Evolutionary conservation across 2,329 filamentous ascomycete species (phyloP), one percentile per base, ranked within the genome.

Genomic region (Venturia carpophila): DNA sequence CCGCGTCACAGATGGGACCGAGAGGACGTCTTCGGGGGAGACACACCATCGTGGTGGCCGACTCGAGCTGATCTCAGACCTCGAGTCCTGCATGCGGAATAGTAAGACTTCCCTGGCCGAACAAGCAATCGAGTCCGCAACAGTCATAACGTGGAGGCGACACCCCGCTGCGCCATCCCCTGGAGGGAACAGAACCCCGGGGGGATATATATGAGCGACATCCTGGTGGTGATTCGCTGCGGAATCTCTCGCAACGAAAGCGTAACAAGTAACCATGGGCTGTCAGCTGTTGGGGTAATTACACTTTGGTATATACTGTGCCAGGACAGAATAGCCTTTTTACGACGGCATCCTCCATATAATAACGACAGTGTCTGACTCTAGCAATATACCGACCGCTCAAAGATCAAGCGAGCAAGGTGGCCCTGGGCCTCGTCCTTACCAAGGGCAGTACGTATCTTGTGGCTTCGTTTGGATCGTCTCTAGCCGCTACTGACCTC

Each of bases 401-500:
- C 15, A 9, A 34, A 9, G 30, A 34, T 37, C 27, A 34, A 37
- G 52, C 52, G 17, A 37, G 52, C 30, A 58, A 58, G 52, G 52
- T 58, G 24, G 52, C 52, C 10, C 30, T 58, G 30, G 24, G 11
- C 43, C 17, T 63, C 13, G 9, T 30, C 24, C 5, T 63, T 4
- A 39, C 42, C 21, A 63, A 49, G 45, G 42, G 37, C 43, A 11
- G 61, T 63, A 49, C 7, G 72, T 68, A 72, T 75, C 65, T 71
- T 71, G 70, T 49, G 73, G 73, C 27, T 69, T 69, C 5, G 66
- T 27, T 19, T 67, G 39, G 69, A 70, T 24, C 11, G 47, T 55
- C 30, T 62, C 52, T 39, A 15, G 24, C 24, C 17, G 30, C 19
- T 47, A 21, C 63, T 68, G 49, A 66, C 41, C 6, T 68, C 66